Evolutionary conservation across 192 early-diverging fungal species (phyloP), one percentile per base, ranked within the genome.

Genomic region (Coemansia brasiliensis): DNA sequence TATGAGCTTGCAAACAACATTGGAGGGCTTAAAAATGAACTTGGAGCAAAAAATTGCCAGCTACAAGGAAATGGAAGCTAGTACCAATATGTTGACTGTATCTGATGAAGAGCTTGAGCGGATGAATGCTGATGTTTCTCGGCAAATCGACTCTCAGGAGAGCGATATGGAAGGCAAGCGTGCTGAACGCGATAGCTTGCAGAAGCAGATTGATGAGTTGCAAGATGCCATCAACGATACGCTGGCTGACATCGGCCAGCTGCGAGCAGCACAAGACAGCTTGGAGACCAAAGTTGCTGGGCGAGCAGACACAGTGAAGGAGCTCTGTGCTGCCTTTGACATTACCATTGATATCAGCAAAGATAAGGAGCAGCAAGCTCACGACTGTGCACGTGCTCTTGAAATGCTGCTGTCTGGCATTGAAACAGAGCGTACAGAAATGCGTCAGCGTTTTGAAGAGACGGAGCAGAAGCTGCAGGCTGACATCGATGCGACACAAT

Each of bases 91-190:
- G 2, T 52, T 87, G 10, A 69, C 63, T 1, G 41, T 69, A 52
- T 80, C 84, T 2, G 87, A 89, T 59, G 74, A 81, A 39, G 86
- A 89, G 16, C 75, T 93, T 21, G 48, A 82, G 32, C 60, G 60
- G 29, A 75, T 89, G 79, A 57, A 85, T 7, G 67, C 74, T 5
- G 83, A 83, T 2, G 43, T 62, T 40, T 41, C 52, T 24, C 53
- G 40, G n/a, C 57, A 61, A 42, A 67, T 74, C 10, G 65, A 59
- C 55, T 66, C 62, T 13, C 68, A 70, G 71, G 82, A 52, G 52
- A 72, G 26, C 52, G 71, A 55, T 22, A 70, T 51, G 24, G 59
- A 41, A 39, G 20, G 38, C 27, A 65, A 63, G 55, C 61, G 51
- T 22, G 54, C 40, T 11, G 63, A 77, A 22, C 57, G 63, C 26